Evolutionary conservation across 2,329 filamentous ascomycete genomes (phyloP).

Genomic region (Arthrobotrys pseudoclavata): DNA sequence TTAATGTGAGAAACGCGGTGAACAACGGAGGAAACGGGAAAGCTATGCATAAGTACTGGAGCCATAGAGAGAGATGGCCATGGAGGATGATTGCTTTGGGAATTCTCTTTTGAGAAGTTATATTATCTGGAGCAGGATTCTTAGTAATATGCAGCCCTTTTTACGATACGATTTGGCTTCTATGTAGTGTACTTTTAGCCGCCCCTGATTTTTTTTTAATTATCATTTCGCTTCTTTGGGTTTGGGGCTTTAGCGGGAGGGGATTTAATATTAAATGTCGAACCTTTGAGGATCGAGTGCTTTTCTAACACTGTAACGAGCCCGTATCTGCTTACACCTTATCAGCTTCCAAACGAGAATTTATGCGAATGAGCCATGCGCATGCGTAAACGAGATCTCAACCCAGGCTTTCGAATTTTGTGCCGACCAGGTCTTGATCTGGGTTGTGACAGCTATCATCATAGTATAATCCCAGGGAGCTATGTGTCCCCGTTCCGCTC

Average conservation of each 20-base stretch:
- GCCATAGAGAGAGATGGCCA: conserved; percentile 50
- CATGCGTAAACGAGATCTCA: too few species aligned
- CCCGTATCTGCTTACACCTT: background rate
- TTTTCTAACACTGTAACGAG: background rate
- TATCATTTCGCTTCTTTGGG: background rate
- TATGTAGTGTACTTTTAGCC: conserved; percentile 25
- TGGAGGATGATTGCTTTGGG: conserved; percentile 59
- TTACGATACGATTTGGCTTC: conserved; percentile 4
- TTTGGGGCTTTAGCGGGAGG: background rate
- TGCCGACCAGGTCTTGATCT: too few species aligned
- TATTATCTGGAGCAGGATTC: conserved; percentile 16
- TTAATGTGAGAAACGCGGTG: conserved; percentile 53
- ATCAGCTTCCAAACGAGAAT: too few species aligned
- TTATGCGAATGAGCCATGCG: too few species aligned
- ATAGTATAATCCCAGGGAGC: too few species aligned
- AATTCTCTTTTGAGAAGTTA: conserved; percentile 43
- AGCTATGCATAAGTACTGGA: conserved; percentile 58
- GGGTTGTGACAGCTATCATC: too few species aligned
- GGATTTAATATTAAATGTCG: conserved; percentile 24
- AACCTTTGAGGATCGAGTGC: conserved; percentile 1
- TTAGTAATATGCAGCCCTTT: conserved; percentile 10
- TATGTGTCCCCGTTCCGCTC: too few species aligned
- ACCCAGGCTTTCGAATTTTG: too few species aligned
- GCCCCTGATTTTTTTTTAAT: conserved; percentile 4
- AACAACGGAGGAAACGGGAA: conserved; percentile 55